Conservation (phyloP, 371 early-diverging fungal genomes). For the Rozella allomycis region DNA sequence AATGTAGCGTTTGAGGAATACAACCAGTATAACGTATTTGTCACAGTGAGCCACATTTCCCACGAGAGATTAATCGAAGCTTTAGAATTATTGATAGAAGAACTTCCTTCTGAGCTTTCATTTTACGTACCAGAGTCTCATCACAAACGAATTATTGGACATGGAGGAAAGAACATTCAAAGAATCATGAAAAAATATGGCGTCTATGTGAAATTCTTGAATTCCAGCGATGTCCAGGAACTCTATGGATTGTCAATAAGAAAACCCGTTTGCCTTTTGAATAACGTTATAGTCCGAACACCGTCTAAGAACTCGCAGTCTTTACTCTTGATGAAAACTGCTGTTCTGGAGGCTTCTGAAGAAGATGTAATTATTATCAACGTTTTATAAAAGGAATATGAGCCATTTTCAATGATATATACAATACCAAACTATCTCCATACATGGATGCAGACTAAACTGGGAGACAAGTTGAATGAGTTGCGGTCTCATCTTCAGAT, state of each 20-base stretch:
- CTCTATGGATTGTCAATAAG: conserved; percentile 51
- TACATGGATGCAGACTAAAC: neutral
- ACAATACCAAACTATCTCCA: neutral
- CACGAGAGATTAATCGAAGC: neutral
- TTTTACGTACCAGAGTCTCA: conserved; percentile 68
- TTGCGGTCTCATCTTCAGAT: too few species aligned
- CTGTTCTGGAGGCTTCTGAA: neutral
- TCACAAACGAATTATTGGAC: conserved; percentile 85
- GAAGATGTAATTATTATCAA: neutral
- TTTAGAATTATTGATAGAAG: conserved; percentile 18
- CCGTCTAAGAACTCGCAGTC: conserved; percentile 42
- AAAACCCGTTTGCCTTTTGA: too few species aligned
- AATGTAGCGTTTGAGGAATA: conserved; percentile 27
- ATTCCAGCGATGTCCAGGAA: conserved; percentile 48
- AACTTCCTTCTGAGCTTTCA: conserved; percentile 60
- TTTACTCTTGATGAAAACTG: neutral
- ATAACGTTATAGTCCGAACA: conserved; percentile 69
- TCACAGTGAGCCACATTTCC: neutral
- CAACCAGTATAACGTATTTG: conserved; percentile 43
- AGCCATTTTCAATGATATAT: neutral
- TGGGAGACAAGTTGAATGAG: neutral
- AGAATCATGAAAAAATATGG: conserved; percentile 85
- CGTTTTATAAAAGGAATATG: neutral
- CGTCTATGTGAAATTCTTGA: conserved; percentile 79
- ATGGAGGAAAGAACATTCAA: conserved; percentile 82